Conservation (phyloP, 108 stramenopile species). For the Seminavis robusta region DNA sequence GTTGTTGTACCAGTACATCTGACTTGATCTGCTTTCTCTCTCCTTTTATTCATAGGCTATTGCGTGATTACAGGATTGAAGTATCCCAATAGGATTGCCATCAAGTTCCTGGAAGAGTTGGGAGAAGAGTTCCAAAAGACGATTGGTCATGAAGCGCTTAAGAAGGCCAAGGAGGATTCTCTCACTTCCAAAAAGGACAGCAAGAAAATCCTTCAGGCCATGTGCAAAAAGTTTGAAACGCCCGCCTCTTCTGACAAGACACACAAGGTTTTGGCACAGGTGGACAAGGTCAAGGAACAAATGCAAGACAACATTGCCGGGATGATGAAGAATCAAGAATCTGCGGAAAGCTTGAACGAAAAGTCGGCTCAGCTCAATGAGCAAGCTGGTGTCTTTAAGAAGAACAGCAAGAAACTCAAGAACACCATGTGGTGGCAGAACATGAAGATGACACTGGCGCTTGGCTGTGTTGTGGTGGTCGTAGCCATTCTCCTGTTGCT, state of each 20-base stretch:
- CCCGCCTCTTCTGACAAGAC: constrained; percentile 82
- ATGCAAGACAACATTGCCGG: constrained; percentile 87
- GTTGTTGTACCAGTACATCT: neutral
- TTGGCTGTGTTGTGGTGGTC: constrained; percentile 64
- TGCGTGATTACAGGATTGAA: constrained; percentile 79
- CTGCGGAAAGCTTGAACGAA: constrained; percentile 75
- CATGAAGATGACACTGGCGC: constrained; percentile 82
- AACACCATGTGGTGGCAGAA: constrained; percentile 93
- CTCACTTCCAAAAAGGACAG: constrained; percentile 76
- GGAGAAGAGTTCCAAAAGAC: constrained; percentile 64
- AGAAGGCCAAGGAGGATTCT: constrained; percentile 65
- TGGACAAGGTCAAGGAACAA: constrained; percentile 78
- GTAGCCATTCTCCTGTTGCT: constrained; percentile 71
- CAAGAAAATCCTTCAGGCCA: constrained; percentile 54
- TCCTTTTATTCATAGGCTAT: no score
- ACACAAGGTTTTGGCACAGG: constrained; percentile 63
- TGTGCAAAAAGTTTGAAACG: constrained; percentile 83
- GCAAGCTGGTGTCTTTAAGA: constrained; percentile 88
- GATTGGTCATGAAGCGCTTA: constrained; percentile 62
- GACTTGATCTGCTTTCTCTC: neutral
- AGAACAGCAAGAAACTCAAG: constrained; percentile 69
- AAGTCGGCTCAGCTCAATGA: constrained; percentile 84
- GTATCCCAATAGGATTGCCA: constrained; percentile 83
- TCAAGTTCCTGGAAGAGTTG: constrained; percentile 70
- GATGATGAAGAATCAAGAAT: constrained; percentile 87